Base-by-base conservation (phyloP, 495 filamentous ascomycete species). In the Xylaria castorea region DNA sequence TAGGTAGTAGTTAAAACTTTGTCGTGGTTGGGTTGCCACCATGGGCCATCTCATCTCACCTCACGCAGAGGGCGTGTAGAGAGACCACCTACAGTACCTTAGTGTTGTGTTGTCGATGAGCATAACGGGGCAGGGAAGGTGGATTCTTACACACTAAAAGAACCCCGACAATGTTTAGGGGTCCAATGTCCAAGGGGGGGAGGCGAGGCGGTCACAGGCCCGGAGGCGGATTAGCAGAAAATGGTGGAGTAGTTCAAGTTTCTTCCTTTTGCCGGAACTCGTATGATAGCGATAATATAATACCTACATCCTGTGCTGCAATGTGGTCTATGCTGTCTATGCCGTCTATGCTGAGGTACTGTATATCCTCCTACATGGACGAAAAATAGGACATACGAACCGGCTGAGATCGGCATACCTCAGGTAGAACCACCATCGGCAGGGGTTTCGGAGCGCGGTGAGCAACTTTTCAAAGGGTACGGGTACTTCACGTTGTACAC, bases 401-500 rank as follows among this genome's bases (percentile, higher is more conserved):
- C 1, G 57, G 16, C 57, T 60, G 63, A 66, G 46, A 34, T 67
- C 65, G 50, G 9, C 36, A 68, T 57, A 57, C 16, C 34, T 36
- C 42, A 40, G 38, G 11, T 20, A 65, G 62, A 38, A 66, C 66
- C 66, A 57, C 65, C 64, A 53, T 32, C 42, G 22, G 63, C 64
- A 67, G 64, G 64, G 66, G 42, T 68, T 27, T 40, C 64, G n/a
- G 63, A 36, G 48, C 65, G 30, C 66, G 66, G 66, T 68, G 66
- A 68, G 46, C 68, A 58, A 16, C 66, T 38, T 42, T 46, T 40
- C 38, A 25, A 36, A 60, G 67, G 67, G 53, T 48, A 34, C 67
- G 67, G 67, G 67, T 69, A 46, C 53, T 69, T 69, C 53, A 25
- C 14, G 67, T 46, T 69, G 67, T 69, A 69, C 67, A 69, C 67